A percentile compares a stretch with the other conserved stretches of the same genome.
These are phyloP conservation scores for Carpinus viminea DNA, from an alignment of 306 rosid genomes.

Conservation along the genomic window DNA sequence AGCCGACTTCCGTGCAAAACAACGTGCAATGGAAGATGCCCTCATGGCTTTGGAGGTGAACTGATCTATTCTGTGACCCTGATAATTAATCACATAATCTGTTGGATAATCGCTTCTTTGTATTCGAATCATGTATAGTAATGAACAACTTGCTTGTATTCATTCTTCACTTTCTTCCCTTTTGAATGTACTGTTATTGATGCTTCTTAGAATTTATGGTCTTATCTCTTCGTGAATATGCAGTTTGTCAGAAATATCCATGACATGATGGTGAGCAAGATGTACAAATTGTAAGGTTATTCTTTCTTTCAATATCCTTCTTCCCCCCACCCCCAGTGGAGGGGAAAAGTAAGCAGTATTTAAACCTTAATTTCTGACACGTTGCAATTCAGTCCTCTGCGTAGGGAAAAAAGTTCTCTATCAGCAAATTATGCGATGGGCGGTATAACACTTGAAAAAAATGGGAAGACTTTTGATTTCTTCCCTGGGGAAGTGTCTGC, in stretches of 20 bases:
- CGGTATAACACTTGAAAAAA: conserved; percentile 66
- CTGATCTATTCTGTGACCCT: conserved; percentile 17
- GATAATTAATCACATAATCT: neutral
- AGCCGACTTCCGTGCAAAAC: conserved; percentile 87
- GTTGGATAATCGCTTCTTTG: neutral
- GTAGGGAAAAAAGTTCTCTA: conserved; percentile 40
- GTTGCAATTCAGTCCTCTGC: conserved; percentile 58
- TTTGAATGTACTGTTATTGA: conserved; percentile 10
- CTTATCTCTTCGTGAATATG: conserved; percentile 29
- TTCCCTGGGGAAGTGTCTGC: conserved; percentile 74
- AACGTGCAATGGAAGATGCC: conserved; percentile 96
- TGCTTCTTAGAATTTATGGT: conserved; percentile 12
- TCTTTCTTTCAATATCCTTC: conserved; percentile 10
- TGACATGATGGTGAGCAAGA: conserved; percentile 73
- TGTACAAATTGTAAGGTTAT: conserved; percentile 74
- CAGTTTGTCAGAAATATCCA: conserved; percentile 83
- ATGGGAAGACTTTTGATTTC: conserved; percentile 64
- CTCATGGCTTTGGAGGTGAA: conserved; percentile 90
- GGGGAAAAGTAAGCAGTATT: neutral
- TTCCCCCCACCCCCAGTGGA: neutral
- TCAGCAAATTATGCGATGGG: conserved; percentile 46
- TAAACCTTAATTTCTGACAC: conserved; percentile 31
- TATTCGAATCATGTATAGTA: neutral
- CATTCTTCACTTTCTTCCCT: neutral
- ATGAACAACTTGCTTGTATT: neutral